Conservation (phyloP, 78 protist species). For the Dictyostelium firmibasis region DNA sequence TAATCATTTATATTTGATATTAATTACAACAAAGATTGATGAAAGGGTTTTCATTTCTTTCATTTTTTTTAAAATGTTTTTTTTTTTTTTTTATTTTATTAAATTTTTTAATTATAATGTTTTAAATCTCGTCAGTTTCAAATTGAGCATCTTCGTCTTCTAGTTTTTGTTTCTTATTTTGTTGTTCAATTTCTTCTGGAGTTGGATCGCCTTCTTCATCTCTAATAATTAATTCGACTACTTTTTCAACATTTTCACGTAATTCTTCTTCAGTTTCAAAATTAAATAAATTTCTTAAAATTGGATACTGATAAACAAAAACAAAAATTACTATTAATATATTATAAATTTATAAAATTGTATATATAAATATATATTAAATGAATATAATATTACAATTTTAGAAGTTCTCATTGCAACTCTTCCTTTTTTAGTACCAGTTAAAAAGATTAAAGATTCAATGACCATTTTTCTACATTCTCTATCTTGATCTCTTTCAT, state of each 20-base stretch:
- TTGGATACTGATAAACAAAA: slow-evolving; percentile 39
- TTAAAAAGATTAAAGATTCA: slow-evolving; percentile 48
- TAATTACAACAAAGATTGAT: too few species aligned
- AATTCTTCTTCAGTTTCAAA: slow-evolving; percentile 52
- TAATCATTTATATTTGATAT: too few species aligned
- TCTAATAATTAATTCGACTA: slow-evolving; percentile 56
- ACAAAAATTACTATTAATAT: neutral
- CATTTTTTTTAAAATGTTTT: neutral
- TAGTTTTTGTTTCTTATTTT: neutral
- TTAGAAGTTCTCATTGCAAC: slow-evolving; percentile 9
- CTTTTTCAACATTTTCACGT: slow-evolving; percentile 53
- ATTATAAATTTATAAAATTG: neutral
- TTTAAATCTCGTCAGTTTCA: slow-evolving; percentile 23
- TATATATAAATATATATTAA: neutral
- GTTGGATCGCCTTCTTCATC: slow-evolving; percentile 55
- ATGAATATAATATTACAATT: neutral
- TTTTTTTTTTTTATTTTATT: neutral
- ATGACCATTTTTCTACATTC: slow-evolving; percentile 52
- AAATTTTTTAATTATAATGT: neutral
- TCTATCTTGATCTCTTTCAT: slow-evolving; percentile 49
- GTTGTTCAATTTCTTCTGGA: neutral
- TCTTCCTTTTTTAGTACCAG: slow-evolving; percentile 28
- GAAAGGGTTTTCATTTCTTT: neutral
- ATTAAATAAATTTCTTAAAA: slow-evolving; percentile 40
- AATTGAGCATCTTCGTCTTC: slow-evolving; percentile 42